Percentiles rank a stretch among this genome's conserved stretches.
Evolutionary conservation across 1,284 basidiomycete genomes (phyloP).

Genomic region (Clitocybe nebularis): DNA sequence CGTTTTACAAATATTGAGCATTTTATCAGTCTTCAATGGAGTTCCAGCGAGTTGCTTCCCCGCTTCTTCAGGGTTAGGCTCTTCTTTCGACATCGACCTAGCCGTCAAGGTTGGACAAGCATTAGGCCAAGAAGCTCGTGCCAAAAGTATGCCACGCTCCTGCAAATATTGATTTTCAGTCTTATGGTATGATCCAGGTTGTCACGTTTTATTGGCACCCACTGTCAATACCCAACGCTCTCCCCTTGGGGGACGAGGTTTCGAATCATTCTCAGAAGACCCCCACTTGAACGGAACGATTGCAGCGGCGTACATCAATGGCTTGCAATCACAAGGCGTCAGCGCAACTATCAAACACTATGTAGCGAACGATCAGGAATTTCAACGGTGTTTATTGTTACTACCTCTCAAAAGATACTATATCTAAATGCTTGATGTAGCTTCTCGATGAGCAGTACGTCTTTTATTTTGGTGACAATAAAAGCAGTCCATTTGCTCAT

Average conservation of each 20-base stretch:
- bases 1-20: too few relatives aligned
- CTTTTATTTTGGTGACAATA: too few relatives aligned
- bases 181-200: conserved; percentile 19
- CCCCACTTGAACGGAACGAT: conserved; percentile 35
- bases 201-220: conserved; percentile 46
- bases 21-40: conserved; percentile 47
- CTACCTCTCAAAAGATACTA: conserved; percentile 2
- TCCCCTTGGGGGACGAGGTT: conserved; percentile 44
- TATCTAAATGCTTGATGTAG: conserved; percentile 20
- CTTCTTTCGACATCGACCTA: conserved; percentile 47
- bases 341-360: conserved; percentile 44
- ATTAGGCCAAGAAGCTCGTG: conserved; percentile 41
- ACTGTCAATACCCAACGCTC: conserved; percentile 54
- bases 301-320: conserved; percentile 50
- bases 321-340: conserved; percentile 48
- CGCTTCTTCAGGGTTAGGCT: conserved; percentile 44
- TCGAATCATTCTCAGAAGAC: conserved; percentile 53
- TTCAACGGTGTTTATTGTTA: conserved; percentile 27
- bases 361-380: conserved; percentile 51
- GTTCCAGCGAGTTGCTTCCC: conserved; percentile 46
- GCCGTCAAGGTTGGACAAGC: conserved; percentile 38
- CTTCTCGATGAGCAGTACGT: conserved; percentile 47
- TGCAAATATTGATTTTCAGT: neutral
- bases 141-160: conserved; percentile 31
- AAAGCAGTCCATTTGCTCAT: too few relatives aligned